Conservation (phyloP, 257 asterid species). For the Pogostemon cablin region DNA sequence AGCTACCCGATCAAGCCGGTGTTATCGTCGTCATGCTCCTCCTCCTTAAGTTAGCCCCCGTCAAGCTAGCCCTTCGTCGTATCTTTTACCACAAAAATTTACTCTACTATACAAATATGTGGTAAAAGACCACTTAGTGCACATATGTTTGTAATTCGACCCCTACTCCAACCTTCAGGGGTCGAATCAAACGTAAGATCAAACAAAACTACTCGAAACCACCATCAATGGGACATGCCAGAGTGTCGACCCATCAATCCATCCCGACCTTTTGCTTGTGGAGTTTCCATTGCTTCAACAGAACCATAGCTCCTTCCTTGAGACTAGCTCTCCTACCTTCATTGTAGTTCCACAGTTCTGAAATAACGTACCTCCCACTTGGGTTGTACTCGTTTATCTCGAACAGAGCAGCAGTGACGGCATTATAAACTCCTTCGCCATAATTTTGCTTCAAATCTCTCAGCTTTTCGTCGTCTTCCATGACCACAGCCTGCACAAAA, state of each 20-base stretch:
- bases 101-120: no score
- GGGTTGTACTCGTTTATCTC: slow-evolving; percentile 89
- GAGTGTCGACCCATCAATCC: slow-evolving; percentile 31
- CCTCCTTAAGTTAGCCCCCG: no score
- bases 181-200: not conserved
- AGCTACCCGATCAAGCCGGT: no score
- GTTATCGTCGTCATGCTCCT: no score
- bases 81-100: no score
- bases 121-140: no score
- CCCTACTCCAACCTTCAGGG: not conserved
- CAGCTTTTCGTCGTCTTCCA: slow-evolving; percentile 74
- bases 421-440: slow-evolving; percentile 59
- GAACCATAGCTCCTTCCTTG: slow-evolving; percentile 65
- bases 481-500: slow-evolving; percentile 53
- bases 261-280: slow-evolving; percentile 39
- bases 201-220: not conserved
- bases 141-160: no score
- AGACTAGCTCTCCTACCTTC: slow-evolving; percentile 70
- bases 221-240: no score
- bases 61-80: no score
- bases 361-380: slow-evolving; percentile 69
- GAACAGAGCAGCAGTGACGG: slow-evolving; percentile 58
- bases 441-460: slow-evolving; percentile 60
- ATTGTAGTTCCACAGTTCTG: slow-evolving; percentile 82
- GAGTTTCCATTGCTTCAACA: slow-evolving; percentile 61